A percentile compares a stretch with the other conserved stretches of the same genome.
Conservation (phyloP, 2,329 filamentous ascomycete species). For the Fusarium metavorans region DNA sequence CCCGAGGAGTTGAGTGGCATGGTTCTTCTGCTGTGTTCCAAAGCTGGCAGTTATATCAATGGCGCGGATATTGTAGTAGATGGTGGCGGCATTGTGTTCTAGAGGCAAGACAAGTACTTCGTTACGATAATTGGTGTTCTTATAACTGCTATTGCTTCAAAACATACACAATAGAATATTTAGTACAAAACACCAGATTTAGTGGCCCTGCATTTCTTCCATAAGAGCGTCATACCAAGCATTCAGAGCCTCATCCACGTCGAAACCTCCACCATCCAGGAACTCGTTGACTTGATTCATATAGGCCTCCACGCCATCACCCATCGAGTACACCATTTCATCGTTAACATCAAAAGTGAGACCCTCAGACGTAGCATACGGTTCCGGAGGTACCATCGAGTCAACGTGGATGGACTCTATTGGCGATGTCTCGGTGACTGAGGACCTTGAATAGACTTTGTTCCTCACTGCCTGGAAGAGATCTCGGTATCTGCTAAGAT, state of each 20-base stretch:
- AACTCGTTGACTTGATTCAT: constrained; percentile 19
- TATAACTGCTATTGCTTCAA: background rate
- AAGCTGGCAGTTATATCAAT: constrained; percentile 73
- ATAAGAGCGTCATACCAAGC: background rate
- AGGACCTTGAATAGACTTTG: background rate
- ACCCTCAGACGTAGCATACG: background rate
- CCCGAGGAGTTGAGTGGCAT: constrained; percentile 72
- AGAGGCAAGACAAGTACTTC: background rate
- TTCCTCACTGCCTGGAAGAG: background rate
- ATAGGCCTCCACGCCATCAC: constrained; percentile 17
- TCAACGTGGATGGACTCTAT: background rate
- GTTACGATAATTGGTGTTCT: background rate
- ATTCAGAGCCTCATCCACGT: constrained; percentile 7
- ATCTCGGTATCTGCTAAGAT: background rate
- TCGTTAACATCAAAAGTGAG: background rate
- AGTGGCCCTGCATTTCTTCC: background rate
- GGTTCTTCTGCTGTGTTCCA: constrained; percentile 68
- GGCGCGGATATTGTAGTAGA: constrained; percentile 74
- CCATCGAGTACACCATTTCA: background rate
- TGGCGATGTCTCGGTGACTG: background rate
- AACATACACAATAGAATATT: background rate
- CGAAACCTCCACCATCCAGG: constrained; percentile 15
- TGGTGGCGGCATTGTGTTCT: constrained; percentile 55
- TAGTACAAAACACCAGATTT: background rate
- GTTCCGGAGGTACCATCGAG: background rate